Conservation (phyloP, 768 basidiomycete species). For the Termitomyces sp. region DNA sequence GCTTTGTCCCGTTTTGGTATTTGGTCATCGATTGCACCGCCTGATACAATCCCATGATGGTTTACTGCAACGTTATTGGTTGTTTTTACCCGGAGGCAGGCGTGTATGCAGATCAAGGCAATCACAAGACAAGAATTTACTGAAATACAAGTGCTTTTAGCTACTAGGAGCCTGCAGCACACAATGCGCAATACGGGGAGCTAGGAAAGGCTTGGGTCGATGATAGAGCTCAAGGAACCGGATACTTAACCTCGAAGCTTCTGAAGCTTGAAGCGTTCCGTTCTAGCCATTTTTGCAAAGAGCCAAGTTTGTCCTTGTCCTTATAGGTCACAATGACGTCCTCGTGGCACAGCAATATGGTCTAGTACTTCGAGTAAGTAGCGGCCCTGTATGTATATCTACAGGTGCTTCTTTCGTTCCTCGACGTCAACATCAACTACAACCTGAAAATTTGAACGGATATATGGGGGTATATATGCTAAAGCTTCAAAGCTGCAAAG, state of each 20-base stretch:
- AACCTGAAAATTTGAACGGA: neutral
- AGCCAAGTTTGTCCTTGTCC: neutral
- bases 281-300: neutral
- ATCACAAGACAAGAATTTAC: neutral
- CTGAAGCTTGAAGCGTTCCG: neutral
- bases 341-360: neutral
- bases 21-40: neutral
- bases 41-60: neutral
- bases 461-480: neutral
- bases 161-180: neutral
- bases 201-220: neutral
- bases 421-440: too few relatives aligned
- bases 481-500: neutral
- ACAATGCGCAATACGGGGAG: too few relatives aligned
- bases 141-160: too few relatives aligned
- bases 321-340: neutral
- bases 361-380: neutral
- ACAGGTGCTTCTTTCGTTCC: neutral
- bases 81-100: neutral
- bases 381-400: neutral
- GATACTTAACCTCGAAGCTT: neutral
- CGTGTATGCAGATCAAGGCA: neutral
- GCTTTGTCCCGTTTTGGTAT: constrained; percentile 23
- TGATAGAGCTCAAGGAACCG: neutral
- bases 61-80: neutral